Base-by-base conservation (phyloP, 2,329 filamentous ascomycete species). In the Phoma sp. region DNA sequence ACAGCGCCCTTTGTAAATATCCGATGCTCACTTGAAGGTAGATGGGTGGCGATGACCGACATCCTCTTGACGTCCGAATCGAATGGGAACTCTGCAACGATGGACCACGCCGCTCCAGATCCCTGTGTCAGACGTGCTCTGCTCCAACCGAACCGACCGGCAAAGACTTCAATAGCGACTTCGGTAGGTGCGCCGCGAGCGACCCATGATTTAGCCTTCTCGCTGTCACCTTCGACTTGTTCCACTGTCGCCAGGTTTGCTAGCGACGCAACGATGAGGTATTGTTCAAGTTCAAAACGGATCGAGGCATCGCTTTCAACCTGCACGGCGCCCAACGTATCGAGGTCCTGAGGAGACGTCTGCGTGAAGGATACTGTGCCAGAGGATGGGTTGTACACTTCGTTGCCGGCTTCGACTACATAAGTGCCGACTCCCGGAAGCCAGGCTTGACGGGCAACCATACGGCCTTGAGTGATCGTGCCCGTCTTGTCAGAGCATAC, bases 21-120 rank as follows among this genome's bases (percentile, higher is more conserved):
- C 9, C 60, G 54, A 57, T 78, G 77, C 48, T 77, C 71, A 20
- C 73, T 67, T 1, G 68, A 69, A 7, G 74, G 66, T 12, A 61
- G 64, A 23, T 61, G 56, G 18, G 61, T 65, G 65, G 87, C 88
- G 43, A 90, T 84, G 28, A 89, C 86, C 0, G 87, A 88, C 88
- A 90, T 91, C 63, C 87, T 88, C 77, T 91, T 91, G 60, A 90
- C 81, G 48, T 84, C 84, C 0, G 87, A 90, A 66, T 90, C 88
- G 57, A 91, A 91, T 0, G 87, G 87, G 53, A 87, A 89, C 63
- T 91, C 88, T 2, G 84, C 83, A 29, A 86, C 45, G 15, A 64
- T 59, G 26, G 69, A 61, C 68, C 68, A 73, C 1, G 54, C 45
- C 6, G 60, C 56, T 4, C 47, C 29, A 6, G 64, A 57, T 7